Evolutionary conservation across 2,329 filamentous ascomycete species (phyloP), one percentile per base, ranked within the genome.

Genomic region (Botrytis byssoidea): DNA sequence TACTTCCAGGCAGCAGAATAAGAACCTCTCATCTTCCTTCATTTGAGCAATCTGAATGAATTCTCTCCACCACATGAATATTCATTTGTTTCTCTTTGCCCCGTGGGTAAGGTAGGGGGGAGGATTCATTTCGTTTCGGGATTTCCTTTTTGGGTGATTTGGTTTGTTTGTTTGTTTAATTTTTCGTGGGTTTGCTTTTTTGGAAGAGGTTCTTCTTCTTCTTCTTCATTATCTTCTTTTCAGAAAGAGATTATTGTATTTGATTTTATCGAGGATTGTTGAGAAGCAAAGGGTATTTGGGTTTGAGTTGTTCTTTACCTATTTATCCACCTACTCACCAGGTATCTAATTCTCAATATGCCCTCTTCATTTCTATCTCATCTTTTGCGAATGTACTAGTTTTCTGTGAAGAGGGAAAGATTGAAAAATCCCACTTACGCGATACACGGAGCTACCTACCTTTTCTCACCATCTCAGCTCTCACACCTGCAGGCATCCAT

Each of bases 1-100:
- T 61, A 51, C 64, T 35, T 72, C 70, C 70, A 72, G 70, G 70
- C 70, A 72, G 70, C 70, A 72, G 70, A 55, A 57, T 72, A 72
- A 55, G 60, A 72, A 66, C 61, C 22, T 40, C 44, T 51, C 44
- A 44, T 48, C 61, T 44, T 44, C 32, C 42, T 67, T 20, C 22
- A 37, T 60, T 29, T 42, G 14, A 40, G 20, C 68, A 70, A n/a
- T 16, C 25, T 16, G 18, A 44, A 29, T 22, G 22, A 66, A 22
- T 44, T 66, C 29, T 48, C 32, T 66, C 64, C 55, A 59, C 55
- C 55, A 32, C 29, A 10, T 29, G 16, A 61, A 25, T 1, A 3
- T 40, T n/a, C 35, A 57, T 57, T 57, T 57, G n/a, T 57, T 57
- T 57, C 51, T 7, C 51, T 57, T 29, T 57, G 51, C n/a, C 29